These are phyloP conservation scores for Magnaporthiopsis rhizophila DNA, from an alignment of 2,329 filamentous ascomycete genomes.

Conservation along the genomic window DNA sequence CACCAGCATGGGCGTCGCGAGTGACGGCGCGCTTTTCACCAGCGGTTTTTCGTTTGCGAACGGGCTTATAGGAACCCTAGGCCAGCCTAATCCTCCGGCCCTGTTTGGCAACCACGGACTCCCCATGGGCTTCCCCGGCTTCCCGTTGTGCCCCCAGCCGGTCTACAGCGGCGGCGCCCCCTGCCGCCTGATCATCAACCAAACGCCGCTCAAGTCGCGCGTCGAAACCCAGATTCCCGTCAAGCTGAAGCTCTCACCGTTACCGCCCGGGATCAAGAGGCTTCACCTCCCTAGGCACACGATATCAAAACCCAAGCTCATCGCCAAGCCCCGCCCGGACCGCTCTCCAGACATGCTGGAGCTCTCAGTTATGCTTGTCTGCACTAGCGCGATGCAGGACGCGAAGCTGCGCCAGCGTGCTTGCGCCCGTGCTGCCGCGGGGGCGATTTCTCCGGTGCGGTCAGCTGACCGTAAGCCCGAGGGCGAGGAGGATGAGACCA, in stretches of 20 bases:
- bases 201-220: constrained; percentile 72
- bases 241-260: constrained; percentile 65
- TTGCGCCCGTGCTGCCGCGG: constrained; percentile 47
- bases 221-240: constrained; percentile 96
- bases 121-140: constrained; percentile 19
- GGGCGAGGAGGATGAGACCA: constrained; percentile 54
- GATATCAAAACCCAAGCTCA: constrained; percentile 87
- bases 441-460: constrained; percentile 22
- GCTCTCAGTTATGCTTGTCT: constrained; percentile 74
- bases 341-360: constrained; percentile 68
- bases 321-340: constrained; percentile 62
- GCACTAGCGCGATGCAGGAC: constrained; percentile 84
- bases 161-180: constrained; percentile 8
- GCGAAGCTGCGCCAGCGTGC: constrained; percentile 59
- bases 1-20: constrained; percentile 9
- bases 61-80: constrained; percentile 7
- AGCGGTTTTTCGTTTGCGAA: constrained; percentile 2
- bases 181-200: constrained; percentile 50
- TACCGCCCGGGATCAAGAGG: constrained; percentile 69
- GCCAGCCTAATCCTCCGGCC: constrained; percentile 7
- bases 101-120: constrained; percentile 9
- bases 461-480: constrained; percentile 30
- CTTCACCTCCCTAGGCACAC: constrained; percentile 83
- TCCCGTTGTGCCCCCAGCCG: constrained; percentile 14
- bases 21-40: constrained; percentile 5